These are phyloP conservation scores for Talaromyces adpressus DNA, from an alignment of 495 filamentous ascomycete species.

Conservation along the genomic window DNA sequence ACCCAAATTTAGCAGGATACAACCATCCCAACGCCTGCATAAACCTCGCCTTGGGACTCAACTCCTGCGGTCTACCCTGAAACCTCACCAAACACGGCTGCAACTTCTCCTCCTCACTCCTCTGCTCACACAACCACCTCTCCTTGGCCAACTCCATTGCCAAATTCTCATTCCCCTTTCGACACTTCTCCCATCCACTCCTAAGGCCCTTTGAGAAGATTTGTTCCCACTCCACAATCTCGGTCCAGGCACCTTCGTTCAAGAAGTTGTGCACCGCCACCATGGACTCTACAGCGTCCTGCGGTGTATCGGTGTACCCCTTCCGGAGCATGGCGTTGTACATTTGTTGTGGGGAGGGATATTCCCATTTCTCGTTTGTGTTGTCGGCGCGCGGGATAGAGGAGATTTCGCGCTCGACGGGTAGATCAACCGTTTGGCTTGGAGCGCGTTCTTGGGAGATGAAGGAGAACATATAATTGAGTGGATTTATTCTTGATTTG, in stretches of 20 bases:
- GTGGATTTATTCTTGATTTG: constrained; percentile 69
- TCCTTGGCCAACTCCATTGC: constrained; percentile 29
- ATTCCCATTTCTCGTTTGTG: constrained; percentile 78
- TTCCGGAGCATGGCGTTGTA: constrained; percentile 96
- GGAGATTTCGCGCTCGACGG: constrained; percentile 69
- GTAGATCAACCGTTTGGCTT: constrained; percentile 63
- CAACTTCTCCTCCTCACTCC: constrained; percentile 30
- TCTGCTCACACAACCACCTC: constrained; percentile 10
- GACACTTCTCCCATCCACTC: constrained; percentile 68
- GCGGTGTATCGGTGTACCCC: constrained; percentile 87
- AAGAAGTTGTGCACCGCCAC: constrained; percentile 96
- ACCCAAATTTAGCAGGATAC: constrained; percentile 75
- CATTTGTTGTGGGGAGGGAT: constrained; percentile 98
- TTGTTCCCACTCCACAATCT: constrained; percentile 88
- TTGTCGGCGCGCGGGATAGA: constrained; percentile 79
- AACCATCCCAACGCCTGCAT: constrained; percentile 68
- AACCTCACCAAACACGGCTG: constrained; percentile 74
- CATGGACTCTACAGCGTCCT: constrained; percentile 93
- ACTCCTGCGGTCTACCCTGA: constrained; percentile 77
- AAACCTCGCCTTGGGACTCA: constrained; percentile 83
- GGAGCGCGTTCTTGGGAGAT: constrained; percentile 72
- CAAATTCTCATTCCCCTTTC: constrained; percentile 62
- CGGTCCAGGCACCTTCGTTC: constrained; percentile 94
- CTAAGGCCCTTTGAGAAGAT: constrained; percentile 66
- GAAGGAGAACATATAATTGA: constrained; percentile 92